Base-by-base conservation (phyloP, 768 basidiomycete species). In the Termitomyces heimii region DNA sequence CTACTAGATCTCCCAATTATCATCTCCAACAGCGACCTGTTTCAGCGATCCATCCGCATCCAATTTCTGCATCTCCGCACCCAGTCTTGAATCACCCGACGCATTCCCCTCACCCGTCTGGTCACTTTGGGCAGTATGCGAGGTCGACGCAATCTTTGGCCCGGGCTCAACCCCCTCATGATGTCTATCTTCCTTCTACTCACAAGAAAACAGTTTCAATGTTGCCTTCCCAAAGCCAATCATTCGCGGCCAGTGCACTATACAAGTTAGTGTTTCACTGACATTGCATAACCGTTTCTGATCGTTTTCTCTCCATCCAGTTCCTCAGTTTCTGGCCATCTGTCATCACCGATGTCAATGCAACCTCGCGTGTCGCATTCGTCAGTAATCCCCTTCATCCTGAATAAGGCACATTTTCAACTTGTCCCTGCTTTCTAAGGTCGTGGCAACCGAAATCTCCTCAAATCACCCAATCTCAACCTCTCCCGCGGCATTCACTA, bases 271-370 rank as follows among this genome's bases (percentile, higher is more conserved):
- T 42, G 2, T 34, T 46, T 10, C 7, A 39, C 39, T 32, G 9
- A n/a, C 22, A 22, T 50, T 7, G 14, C n/a, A 40, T 5, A 9
- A 32, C 13, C 5, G 24, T 44, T 16, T 32, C 26, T 40, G 32
- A 34, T 43, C 4, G 24, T 28, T 47, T 32, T n/a, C 26, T 37
- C 12, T n/a, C 29, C 49, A 24, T 54, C 32, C 61, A 84, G 84
- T 62, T 76, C 81, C 52, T 76, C 83, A 35, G 80, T 86, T 22
- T 81, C 83, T 53, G 73, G 81, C 2, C 75, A 82, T 49, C 55
- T 82, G 24, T 61, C 68, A 7, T 37, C 47, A 37, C 57, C 61
- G 32, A 62, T 45, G 49, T 32, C 59, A 20, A 53, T 57, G 53
- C 58, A 53, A 13, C 57, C 60, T 18, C 56, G 60, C 22, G 56